Conservation (phyloP, 2,329 filamentous ascomycete species). For the Gaeumannomyces sp. region DNA sequence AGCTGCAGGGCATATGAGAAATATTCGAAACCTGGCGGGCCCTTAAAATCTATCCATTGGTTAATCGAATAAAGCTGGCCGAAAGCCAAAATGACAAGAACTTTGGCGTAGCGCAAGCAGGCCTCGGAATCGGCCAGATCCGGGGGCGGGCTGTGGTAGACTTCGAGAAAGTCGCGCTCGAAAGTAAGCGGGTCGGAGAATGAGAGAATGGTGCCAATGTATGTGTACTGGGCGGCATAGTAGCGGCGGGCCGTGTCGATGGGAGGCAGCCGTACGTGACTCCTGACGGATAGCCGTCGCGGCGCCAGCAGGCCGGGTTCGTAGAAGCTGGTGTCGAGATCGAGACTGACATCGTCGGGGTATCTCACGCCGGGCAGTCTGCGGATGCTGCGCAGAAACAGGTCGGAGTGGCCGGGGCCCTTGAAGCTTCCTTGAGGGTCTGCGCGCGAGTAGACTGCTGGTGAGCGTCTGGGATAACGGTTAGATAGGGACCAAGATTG, state of each 20-base stretch:
- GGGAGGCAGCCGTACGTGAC: constrained; percentile 15
- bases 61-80: constrained; percentile 53
- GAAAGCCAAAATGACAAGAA: constrained; percentile 47
- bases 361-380: constrained; percentile 2
- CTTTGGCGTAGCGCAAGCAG: constrained; percentile 44
- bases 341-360: constrained; percentile 25
- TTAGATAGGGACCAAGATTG: background rate
- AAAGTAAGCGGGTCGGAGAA: constrained; percentile 42
- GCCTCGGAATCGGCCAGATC: constrained; percentile 37
- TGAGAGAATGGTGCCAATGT: constrained; percentile 52
- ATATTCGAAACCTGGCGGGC: constrained; percentile 49
- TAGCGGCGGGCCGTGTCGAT: constrained; percentile 39
- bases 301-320: constrained; percentile 29
- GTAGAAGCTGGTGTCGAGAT: constrained; percentile 27
- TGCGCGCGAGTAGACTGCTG: constrained; percentile 16
- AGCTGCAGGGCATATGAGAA: constrained; percentile 45
- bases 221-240: constrained; percentile 42
- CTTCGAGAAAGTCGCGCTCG: constrained; percentile 35
- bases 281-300: constrained; percentile 18
- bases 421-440: constrained; percentile 22
- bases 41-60: constrained; percentile 44
- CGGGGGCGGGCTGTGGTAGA: constrained; percentile 33
- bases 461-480: too few relatives aligned
- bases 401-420: constrained; percentile 32
- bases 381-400: constrained; percentile 28